These are phyloP conservation scores for Pneumocystis wakefieldiae DNA, from an alignment of 1,139 yeast species.

Conservation along the genomic window DNA sequence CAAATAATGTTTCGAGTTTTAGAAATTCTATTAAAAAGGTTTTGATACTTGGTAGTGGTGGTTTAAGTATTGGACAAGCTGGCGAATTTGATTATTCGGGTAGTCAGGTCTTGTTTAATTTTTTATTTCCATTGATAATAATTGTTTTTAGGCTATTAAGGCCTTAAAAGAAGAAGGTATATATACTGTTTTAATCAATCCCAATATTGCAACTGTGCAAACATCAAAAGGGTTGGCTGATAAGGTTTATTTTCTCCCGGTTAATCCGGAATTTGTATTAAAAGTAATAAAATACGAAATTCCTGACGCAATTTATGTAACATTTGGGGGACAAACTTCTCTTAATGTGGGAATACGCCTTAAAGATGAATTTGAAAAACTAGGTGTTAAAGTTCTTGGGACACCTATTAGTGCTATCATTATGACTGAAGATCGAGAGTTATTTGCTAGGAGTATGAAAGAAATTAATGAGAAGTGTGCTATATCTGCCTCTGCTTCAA, in stretches of 20 bases:
- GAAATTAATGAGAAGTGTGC: slow-evolving; percentile 94
- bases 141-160: slow-evolving; percentile 44
- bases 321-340: slow-evolving; percentile 98
- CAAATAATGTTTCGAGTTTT: slow-evolving; percentile 20
- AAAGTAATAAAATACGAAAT: slow-evolving; percentile 88
- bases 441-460: slow-evolving; percentile 87
- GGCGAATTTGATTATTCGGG: slow-evolving; percentile 99
- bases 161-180: slow-evolving; percentile 97
- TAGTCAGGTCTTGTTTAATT: slow-evolving; percentile 1
- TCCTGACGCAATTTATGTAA: slow-evolving; percentile 92
- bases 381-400: slow-evolving; percentile 92
- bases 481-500: slow-evolving; percentile 69
- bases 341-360: slow-evolving; percentile 86
- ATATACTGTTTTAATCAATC: slow-evolving; percentile 86
- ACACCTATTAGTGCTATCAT: slow-evolving; percentile 91
- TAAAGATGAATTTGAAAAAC: slow-evolving; percentile 82
- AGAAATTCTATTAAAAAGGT: slow-evolving; percentile 81
- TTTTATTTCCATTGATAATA: not conserved
- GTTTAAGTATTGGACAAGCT: slow-evolving; percentile 96
- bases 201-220: slow-evolving; percentile 96
- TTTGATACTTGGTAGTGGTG: slow-evolving; percentile 94
- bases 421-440: slow-evolving; percentile 94
- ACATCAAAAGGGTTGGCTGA: slow-evolving; percentile 93
- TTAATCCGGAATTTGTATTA: slow-evolving; percentile 87
- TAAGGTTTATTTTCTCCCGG: slow-evolving; percentile 93